A percentile compares a stretch with the other conserved stretches of the same genome.
phyloP scores from a whole-genome alignment of 257 asterid species.

The Scutellaria minor region DNA sequence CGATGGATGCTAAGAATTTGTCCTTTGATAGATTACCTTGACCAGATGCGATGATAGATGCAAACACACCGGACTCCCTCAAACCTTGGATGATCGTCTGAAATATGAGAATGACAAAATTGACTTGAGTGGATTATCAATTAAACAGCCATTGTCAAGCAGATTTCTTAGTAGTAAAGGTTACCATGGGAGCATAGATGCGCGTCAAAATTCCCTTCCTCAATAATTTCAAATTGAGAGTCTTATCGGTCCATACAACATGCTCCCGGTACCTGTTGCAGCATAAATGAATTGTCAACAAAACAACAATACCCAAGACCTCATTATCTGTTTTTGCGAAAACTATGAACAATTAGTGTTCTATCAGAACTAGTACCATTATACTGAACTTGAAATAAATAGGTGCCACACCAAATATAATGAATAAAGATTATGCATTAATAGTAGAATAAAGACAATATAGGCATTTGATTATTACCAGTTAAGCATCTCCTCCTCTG shows the following conservation, averaged over 20 bases:
- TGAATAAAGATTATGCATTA: neutral
- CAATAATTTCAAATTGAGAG: conserved; percentile 76
- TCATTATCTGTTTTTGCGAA: neutral
- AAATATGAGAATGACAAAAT: conserved; percentile 22
- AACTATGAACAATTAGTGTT: conserved; percentile 13
- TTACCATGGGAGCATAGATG: conserved; percentile 97
- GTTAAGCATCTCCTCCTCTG: conserved; percentile 92
- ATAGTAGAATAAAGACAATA: conserved; percentile 14
- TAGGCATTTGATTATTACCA: conserved; percentile 56
- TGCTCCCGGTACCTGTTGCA: conserved; percentile 88
- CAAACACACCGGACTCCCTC: conserved; percentile 81
- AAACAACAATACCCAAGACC: neutral
- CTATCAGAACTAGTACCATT: neutral
- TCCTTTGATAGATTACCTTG: conserved; percentile 63
- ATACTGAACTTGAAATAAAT: neutral
- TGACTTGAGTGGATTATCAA: neutral
- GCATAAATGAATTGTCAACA: conserved; percentile 21
- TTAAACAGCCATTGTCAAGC: conserved; percentile 9
- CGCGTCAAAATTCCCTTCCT: conserved; percentile 94
- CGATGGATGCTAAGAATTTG: conserved; percentile 67
- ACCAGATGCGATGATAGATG: conserved; percentile 64
- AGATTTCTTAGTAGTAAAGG: conserved; percentile 14
- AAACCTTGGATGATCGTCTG: conserved; percentile 91
- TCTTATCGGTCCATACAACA: conserved; percentile 87
- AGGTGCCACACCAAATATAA: neutral